Conservation (phyloP, 306 rosid species). For the Ammopiptanthus mongolicus region DNA sequence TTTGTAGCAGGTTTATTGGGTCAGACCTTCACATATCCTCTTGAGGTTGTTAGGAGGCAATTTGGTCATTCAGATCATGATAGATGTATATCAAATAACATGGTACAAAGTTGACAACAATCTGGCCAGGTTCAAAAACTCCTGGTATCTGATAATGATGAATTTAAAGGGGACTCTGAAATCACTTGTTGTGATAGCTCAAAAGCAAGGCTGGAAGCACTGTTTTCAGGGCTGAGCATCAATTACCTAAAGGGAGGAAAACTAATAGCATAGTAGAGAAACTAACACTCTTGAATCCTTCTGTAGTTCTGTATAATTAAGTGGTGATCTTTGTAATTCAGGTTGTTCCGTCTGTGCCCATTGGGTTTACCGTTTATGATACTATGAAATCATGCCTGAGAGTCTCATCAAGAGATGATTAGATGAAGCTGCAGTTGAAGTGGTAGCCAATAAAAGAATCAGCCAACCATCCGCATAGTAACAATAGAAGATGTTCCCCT, state of each 20-base stretch:
- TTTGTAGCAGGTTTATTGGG: conserved; percentile 92
- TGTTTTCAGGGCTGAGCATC: conserved; percentile 95
- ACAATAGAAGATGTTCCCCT: conserved; percentile 3
- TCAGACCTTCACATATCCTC: conserved; percentile 94
- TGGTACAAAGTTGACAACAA: not conserved
- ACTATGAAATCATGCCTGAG: conserved; percentile 57
- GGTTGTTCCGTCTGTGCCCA: conserved; percentile 96
- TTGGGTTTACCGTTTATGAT: conserved; percentile 95
- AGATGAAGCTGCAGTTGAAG: conserved; percentile 59
- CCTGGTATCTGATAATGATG: conserved; percentile 39
- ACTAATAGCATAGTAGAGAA: not conserved
- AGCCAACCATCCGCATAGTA: conserved; percentile 43
- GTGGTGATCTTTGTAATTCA: conserved; percentile 33
- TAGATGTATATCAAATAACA: conserved; percentile 4
- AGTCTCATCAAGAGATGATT: conserved; percentile 89
- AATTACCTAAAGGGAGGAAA: conserved; percentile 77
- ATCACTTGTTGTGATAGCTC: conserved; percentile 63
- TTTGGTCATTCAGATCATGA: not conserved
- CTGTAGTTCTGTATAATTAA: conserved; percentile 24
- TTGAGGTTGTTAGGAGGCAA: conserved; percentile 96
- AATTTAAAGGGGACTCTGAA: conserved; percentile 74
- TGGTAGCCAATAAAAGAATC: conserved; percentile 46
- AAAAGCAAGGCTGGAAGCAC: conserved; percentile 82
- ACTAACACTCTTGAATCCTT: not conserved
- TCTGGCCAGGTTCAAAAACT: conserved; percentile 67